A percentile compares a stretch with the other conserved stretches of the same genome.
Evolutionary conservation across 192 early-diverging fungal species (phyloP).

Genomic region (Phycomyces blakesleeanus): DNA sequence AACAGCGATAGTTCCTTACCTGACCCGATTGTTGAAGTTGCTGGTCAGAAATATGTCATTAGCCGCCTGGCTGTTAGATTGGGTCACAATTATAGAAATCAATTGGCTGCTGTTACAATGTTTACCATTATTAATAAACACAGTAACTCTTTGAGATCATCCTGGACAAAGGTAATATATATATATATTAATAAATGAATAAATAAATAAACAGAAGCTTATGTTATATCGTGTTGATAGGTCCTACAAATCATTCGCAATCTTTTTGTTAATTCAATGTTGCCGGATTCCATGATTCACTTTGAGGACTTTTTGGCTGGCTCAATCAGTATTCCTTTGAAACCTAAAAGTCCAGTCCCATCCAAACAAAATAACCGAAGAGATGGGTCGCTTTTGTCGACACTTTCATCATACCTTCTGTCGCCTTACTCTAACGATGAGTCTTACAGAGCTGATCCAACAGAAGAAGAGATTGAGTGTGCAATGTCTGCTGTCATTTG

Average conservation of each 20-base stretch:
- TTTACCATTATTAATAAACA: conserved; percentile 71
- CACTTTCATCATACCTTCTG: conserved; percentile 72
- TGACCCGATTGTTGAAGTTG: conserved; percentile 46
- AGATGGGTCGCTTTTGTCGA: conserved; percentile 70
- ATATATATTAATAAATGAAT: conserved; percentile 11
- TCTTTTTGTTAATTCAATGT: conserved; percentile 72
- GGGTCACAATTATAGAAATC: conserved; percentile 85
- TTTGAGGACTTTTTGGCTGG: conserved; percentile 74
- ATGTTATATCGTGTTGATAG: conserved; percentile 22
- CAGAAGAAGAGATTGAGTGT: conserved; percentile 64
- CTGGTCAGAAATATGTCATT: conserved; percentile 46
- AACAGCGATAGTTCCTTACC: conserved; percentile 36
- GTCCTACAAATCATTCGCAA: conserved; percentile 70
- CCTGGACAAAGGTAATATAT: conserved; percentile 71
- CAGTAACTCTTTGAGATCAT: conserved; percentile 59
- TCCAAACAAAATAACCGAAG: conserved; percentile 40
- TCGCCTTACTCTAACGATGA: conserved; percentile 58
- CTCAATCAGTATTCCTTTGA: conserved; percentile 61
- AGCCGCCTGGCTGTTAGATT: conserved; percentile 76
- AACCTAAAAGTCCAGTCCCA: conserved; percentile 38
- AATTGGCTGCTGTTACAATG: conserved; percentile 85
- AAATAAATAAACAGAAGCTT: background rate
- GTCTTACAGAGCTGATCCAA: conserved; percentile 54
- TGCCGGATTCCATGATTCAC: conserved; percentile 63
- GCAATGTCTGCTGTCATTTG: conserved; percentile 65